These are phyloP conservation scores for Phytopythium cucurbitacearum DNA, from an alignment of 352 stramenopile species.

Conservation along the genomic window DNA sequence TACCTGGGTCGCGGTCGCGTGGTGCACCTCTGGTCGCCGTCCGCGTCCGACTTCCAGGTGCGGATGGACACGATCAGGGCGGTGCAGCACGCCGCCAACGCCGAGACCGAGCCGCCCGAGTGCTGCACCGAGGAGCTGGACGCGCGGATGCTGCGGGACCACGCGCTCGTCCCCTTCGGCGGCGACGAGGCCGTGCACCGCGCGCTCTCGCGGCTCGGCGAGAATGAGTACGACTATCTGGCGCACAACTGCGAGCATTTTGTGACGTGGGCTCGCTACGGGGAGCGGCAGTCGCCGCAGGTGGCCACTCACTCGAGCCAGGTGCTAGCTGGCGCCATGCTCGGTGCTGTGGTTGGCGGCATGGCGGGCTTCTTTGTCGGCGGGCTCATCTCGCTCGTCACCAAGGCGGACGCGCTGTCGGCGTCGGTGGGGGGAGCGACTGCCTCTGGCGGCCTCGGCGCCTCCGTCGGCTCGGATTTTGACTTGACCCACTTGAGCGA, in stretches of 20 bases:
- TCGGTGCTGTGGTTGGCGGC: constrained; percentile 52
- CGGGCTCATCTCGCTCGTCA: constrained; percentile 54
- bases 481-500: constrained; percentile 5
- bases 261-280: constrained; percentile 69
- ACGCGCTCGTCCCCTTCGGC: constrained; percentile 34
- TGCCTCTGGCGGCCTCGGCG: constrained; percentile 1
- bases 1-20: constrained; percentile 42
- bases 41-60: constrained; percentile 39
- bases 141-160: constrained; percentile 34
- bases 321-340: constrained; percentile 53
- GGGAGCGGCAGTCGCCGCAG: constrained; percentile 48
- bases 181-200: constrained; percentile 38
- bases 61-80: constrained; percentile 60
- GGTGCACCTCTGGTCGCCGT: constrained; percentile 62
- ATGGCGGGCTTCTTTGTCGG: constrained; percentile 57
- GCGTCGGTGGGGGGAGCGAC: constrained; percentile 21
- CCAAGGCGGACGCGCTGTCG: constrained; percentile 50
- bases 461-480: not conserved
- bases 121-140: constrained; percentile 44
- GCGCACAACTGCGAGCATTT: constrained; percentile 76
- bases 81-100: constrained; percentile 6
- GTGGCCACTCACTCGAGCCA: constrained; percentile 50
- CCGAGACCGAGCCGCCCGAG: constrained; percentile 17
- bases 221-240: constrained; percentile 44
- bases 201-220: constrained; percentile 43